These are phyloP conservation scores for Paraphaeosphaeria sporulosa DNA, from an alignment of 2,329 filamentous ascomycete species.

Conservation along the genomic window DNA sequence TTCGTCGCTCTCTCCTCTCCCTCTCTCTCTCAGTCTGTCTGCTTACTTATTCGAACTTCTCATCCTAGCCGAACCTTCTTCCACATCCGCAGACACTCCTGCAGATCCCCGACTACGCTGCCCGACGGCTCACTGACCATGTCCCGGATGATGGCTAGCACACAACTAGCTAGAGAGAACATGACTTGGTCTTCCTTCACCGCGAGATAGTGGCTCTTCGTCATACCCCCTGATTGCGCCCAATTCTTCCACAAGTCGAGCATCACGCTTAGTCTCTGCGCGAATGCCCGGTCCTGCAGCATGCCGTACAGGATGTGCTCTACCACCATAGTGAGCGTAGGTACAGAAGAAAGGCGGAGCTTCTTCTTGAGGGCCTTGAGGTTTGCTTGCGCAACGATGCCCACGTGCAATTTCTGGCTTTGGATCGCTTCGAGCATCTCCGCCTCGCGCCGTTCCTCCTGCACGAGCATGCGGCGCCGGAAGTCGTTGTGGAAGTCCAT, in stretches of 20 bases:
- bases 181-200: too few relatives aligned
- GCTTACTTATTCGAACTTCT: not conserved
- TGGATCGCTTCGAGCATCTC: conserved; percentile 31
- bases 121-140: conserved; percentile 29
- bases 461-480: conserved; percentile 18
- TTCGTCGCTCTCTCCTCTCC: not conserved
- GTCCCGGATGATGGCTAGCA: conserved; percentile 27
- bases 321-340: conserved; percentile 20
- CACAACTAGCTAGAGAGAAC: conserved; percentile 25
- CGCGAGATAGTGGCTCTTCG: conserved; percentile 30
- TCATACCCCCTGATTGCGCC: conserved; percentile 35
- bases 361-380: conserved; percentile 24
- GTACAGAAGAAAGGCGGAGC: conserved; percentile 14
- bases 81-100: conserved; percentile 40
- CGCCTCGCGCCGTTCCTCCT: conserved; percentile 26
- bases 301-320: conserved; percentile 32
- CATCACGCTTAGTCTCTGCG: conserved; percentile 25
- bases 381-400: conserved; percentile 27
- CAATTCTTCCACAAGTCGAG: conserved; percentile 38
- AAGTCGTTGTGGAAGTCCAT: conserved; percentile 30
- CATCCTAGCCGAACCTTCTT: conserved; percentile 37
- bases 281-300: conserved; percentile 26
- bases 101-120: conserved; percentile 36
- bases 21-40: too few relatives aligned
- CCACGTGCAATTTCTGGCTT: conserved; percentile 28